phyloP scores from a whole-genome alignment of 2,329 filamentous ascomycete species.

The Blumeria graminis region DNA sequence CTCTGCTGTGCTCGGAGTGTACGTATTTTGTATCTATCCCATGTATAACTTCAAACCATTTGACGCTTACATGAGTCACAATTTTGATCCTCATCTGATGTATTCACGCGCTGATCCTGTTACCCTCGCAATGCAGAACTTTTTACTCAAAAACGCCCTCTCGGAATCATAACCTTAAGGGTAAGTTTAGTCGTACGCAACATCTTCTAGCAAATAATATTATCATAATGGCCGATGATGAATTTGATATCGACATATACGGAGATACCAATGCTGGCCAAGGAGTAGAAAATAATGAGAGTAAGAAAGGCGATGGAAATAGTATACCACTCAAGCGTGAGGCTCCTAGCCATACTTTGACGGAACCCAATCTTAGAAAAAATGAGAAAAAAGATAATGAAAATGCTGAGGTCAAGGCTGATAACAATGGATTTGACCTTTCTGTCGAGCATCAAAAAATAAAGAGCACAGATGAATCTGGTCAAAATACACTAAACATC shows the following conservation, averaged over 20 bases:
- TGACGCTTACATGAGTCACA: conserved; percentile 5
- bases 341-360: conserved; percentile 6
- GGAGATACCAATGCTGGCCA: conserved; percentile 30
- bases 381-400: conserved; percentile 19
- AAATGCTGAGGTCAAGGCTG: conserved; percentile 20
- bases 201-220: conserved; percentile 3
- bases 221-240: conserved; percentile 37
- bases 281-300: conserved; percentile 15
- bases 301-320: conserved; percentile 17
- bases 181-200: no score
- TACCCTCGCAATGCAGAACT: conserved; percentile 12
- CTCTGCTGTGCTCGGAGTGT: conserved; percentile 15
- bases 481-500: conserved; percentile 15
- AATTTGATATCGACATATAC: conserved; percentile 52
- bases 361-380: conserved; percentile 9
- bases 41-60: conserved; percentile 13
- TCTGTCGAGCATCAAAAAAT: conserved; percentile 18
- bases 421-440: conserved; percentile 15
- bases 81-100: conserved; percentile 3
- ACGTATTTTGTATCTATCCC: conserved; percentile 17
- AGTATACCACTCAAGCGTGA: conserved; percentile 16
- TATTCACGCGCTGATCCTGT: conserved; percentile 15
- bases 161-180: no score
- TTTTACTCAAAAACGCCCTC: conserved; percentile 4
- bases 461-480: conserved; percentile 19